Base-by-base conservation (phyloP, 495 filamentous ascomycete genomes). In the Penicillium steckii region DNA sequence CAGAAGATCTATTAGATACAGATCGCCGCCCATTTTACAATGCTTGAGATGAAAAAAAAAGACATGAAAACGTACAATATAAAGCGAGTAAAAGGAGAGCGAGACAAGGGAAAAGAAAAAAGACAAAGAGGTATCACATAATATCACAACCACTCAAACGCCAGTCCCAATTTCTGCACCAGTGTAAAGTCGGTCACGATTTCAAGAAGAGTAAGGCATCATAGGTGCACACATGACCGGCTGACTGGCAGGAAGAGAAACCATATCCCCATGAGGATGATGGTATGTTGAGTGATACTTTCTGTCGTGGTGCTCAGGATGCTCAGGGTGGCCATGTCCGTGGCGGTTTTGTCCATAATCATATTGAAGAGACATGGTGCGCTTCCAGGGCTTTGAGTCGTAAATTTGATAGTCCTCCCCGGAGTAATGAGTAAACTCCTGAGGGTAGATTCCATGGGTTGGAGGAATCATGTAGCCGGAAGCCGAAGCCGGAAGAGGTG, bases 301-400 rank as follows among this genome's bases (percentile, higher is more conserved):
- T 19, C 60, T 60, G 27, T 69, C 62, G 8, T 19, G 15, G 5
- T 60, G 67, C 12, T 66, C 62, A 4, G 59, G 15, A 3, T 60
- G 67, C 12, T 66, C 62, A 4, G 59, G 44, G n/a, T 64, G 23
- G 8, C 17, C 23, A 17, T 58, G 57, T 2, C 57, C 54, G 44
- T 56, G 56, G 40, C 66, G 68, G 48, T 72, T 66, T 3, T 67
- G 59, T 4, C 57, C 52, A 44, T 56, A 57, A 32, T 67, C 69
- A 48, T 73, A 68, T 2, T 67, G 59, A 9, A 67, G 55, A 21
- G 69, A 63, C 57, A 69, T 63, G 37, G 60, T 56, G 8, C 66
- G 67, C 38, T 64, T 67, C 67, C 66, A 76, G 12, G 59, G 54
- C 57, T 68, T 73, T 0, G 59, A 10, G 27, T 66, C 65, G 8